Evolutionary conservation across 2,329 filamentous ascomycete genomes (phyloP).

Genomic region (Paraphoma sp.): DNA sequence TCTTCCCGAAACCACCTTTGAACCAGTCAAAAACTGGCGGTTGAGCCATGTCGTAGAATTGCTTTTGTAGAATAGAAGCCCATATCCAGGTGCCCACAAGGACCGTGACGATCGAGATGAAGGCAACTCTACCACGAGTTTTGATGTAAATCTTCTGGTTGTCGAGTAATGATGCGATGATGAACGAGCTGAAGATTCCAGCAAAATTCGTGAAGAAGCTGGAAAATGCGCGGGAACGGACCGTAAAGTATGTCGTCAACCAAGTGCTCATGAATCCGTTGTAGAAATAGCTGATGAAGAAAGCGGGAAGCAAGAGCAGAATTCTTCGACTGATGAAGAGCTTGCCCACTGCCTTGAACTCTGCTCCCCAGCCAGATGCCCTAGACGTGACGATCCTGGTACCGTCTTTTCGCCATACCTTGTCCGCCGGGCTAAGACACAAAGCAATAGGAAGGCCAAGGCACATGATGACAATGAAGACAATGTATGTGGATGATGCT

Average conservation of each 20-base stretch:
- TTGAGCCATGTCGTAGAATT: constrained; percentile 37
- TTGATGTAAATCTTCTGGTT: constrained; percentile 44
- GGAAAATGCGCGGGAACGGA: constrained; percentile 43
- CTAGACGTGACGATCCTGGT: constrained; percentile 38
- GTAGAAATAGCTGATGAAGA: constrained; percentile 50
- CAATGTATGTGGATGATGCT: constrained; percentile 51
- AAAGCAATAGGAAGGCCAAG: constrained; percentile 53
- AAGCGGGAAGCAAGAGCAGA: constrained; percentile 41
- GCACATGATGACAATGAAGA: constrained; percentile 57
- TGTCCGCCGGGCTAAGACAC: constrained; percentile 54
- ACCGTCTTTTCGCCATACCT: constrained; percentile 54
- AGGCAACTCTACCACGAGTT: constrained; percentile 37
- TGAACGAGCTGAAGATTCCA: constrained; percentile 45
- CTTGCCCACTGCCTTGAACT: constrained; percentile 40
- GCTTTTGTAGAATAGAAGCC: constrained; percentile 41
- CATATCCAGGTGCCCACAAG: constrained; percentile 46
- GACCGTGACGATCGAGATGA: constrained; percentile 37
- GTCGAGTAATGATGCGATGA: constrained; percentile 43
- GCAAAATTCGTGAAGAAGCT: constrained; percentile 48
- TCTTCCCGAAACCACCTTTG: constrained; percentile 40
- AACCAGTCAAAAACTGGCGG: constrained; percentile 43
- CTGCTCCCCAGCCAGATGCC: constrained; percentile 29
- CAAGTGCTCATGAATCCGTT: constrained; percentile 46
- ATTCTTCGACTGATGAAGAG: constrained; percentile 41
- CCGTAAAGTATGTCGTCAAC: constrained; percentile 45